These are phyloP conservation scores for Coniochaeta ligniaria DNA, from an alignment of 2,329 filamentous ascomycete species.

Conservation along the genomic window DNA sequence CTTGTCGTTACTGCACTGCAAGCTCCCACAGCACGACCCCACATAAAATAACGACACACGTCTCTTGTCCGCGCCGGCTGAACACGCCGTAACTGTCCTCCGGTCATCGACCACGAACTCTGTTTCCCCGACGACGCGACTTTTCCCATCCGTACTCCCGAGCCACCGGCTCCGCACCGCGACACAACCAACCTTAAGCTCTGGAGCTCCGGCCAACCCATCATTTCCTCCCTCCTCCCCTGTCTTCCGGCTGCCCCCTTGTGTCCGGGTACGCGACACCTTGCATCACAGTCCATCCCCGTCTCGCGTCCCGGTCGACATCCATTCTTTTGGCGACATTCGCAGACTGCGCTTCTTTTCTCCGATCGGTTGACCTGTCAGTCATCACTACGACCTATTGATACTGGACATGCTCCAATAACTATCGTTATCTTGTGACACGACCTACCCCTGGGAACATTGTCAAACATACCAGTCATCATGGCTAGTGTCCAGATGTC, in stretches of 20 bases:
- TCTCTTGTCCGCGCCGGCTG: not conserved
- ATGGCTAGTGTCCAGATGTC: slow-evolving; percentile 80
- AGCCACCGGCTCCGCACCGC: not conserved
- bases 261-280: not conserved
- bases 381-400: not conserved
- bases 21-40: not conserved
- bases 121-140: not conserved
- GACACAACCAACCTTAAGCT: not conserved
- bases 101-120: not conserved
- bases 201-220: not conserved
- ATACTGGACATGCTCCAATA: slow-evolving; percentile 28
- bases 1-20: not conserved
- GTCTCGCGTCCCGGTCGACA: not conserved
- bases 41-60: slow-evolving; percentile 1
- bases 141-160: not conserved
- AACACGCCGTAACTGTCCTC: not conserved
- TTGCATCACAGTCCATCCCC: not conserved
- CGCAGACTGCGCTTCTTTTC: not conserved
- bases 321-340: not conserved
- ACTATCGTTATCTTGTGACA: slow-evolving; percentile 13
- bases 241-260: not conserved
- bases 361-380: not conserved
- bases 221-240: not conserved
- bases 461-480: slow-evolving; percentile 24
- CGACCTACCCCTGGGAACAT: slow-evolving; percentile 12